Base-by-base conservation (phyloP, 208 protist genomes). In the Histomonas meleagridis region DNA sequence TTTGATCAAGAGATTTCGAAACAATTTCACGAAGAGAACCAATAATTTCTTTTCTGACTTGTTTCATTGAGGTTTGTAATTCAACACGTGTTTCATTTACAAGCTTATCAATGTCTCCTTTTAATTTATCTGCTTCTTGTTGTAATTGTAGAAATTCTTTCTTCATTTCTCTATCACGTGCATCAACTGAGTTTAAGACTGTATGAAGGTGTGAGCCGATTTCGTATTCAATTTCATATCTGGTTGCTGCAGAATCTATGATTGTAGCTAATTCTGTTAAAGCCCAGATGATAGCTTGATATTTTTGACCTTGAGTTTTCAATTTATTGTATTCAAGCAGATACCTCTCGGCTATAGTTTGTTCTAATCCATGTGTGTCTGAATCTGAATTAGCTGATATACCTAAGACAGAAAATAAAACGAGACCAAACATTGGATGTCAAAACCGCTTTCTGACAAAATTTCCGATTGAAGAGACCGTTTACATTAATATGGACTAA, bases 171-270 rank as follows among this genome's bases (percentile, higher is more conserved):
- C 76, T 12, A 43, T 86, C 76, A n/a, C 76, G 40, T 7, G 55
- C 76, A 55, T 86, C 76, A 49, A 86, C 76, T 14, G 40, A 51
- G 35, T 86, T 86, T 10, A 86, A 48, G 23, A 86, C 76, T 51
- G 76, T 86, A 28, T 86, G 76, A 55, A 86, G 76, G 38, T 86
- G 76, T 1, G 40, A 40, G 23, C 76, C 76, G 16, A 86, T 86
- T 86, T 86, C 76, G 18, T 86, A 86, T 86, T 86, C 76, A 38
- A 86, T 86, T 55, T 86, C 76, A 38, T 86, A 86, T 18, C 76
- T 40, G 18, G 76, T 86, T 38, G 76, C 76, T 57, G 76, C 76
- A 9, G 40, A 38, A 86, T 86, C 76, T 12, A 86, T 86, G 2
- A 86, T 26, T 38, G 46, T 38, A 18, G 76, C 76, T 2, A 86